Evolutionary conservation across 73 alveolate genomes (phyloP), one percentile per base, ranked within the genome.

Genomic region (Strombidium stylifer): DNA sequence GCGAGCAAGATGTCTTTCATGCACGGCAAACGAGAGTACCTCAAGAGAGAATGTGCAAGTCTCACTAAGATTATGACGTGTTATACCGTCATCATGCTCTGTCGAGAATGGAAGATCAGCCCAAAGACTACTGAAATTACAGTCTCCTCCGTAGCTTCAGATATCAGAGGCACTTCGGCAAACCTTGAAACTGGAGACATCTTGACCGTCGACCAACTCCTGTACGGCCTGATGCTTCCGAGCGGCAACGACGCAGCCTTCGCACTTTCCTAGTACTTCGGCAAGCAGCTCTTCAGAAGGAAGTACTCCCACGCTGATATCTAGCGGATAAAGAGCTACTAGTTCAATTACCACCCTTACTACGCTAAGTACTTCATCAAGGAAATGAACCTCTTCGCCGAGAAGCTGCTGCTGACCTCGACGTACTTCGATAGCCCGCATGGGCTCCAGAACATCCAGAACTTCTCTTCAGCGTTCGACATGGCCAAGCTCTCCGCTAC

Each of bases 161-260:
- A 31, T 20, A 30, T 79, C 12, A 58, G 53, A 10, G 97, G 97
- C n/a, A 89, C 94, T 11, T 36, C 85, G 16, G 85, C 96, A 2
- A 51, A 53, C 39, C 67, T 86, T 12, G 55, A 40, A 34, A 68
- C 32, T 14, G 86, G 92, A 10, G 94, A 89, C 53, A 28, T 31
- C 23, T 36, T 89, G 2, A 73, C 80, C 6, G 70, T 89, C 14
- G 31, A 65, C 50, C 93, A 89, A 24, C 55, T 84, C 2, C 47
- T 89, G 19, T 81, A 78, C 48, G 97, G 89, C 8, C 32, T 89
- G 75, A 82, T 87, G 96, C 58, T 87, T 11, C 96, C 96, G 7
- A 67, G 89, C 23, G 96, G 96, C 21, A 87, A 87, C 54, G 96
- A 87, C 56, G 93, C 93, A 59, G 96, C 96, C 19, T 42, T 55